These are phyloP conservation scores for Leccinum idahoense DNA, from an alignment of 1,284 basidiomycete species.

Conservation along the genomic window DNA sequence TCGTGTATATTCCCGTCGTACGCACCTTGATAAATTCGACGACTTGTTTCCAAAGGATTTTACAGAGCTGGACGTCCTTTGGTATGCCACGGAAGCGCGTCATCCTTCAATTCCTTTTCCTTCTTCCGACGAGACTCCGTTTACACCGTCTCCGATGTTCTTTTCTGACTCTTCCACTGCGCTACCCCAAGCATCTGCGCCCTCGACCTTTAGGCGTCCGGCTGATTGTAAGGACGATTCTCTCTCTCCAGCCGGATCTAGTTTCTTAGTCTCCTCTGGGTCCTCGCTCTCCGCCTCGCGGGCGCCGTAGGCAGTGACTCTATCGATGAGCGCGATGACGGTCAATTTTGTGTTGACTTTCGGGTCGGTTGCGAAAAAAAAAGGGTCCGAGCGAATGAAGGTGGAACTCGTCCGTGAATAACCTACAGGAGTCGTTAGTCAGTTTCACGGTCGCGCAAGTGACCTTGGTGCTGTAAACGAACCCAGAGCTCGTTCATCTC, in stretches of 20 bases:
- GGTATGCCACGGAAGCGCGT: constrained; percentile 81
- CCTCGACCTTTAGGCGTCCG: constrained; percentile 21
- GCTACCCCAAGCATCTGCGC: constrained; percentile 28
- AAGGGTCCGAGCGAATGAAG: no score
- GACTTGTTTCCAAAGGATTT: constrained; percentile 87
- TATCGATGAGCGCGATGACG: no score
- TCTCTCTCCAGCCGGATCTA: no score
- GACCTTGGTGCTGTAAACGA: no score
- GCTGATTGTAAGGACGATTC: constrained; percentile 35
- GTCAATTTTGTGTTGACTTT: no score
- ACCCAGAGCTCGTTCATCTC: no score
- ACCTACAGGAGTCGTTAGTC: no score
- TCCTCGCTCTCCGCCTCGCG: constrained; percentile 54
- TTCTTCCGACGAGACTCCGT: constrained; percentile 32
- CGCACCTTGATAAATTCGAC: constrained; percentile 46
- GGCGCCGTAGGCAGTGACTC: no score
- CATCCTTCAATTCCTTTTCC: constrained; percentile 41
- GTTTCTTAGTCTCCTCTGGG: constrained; percentile 25
- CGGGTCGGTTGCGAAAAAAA: no score
- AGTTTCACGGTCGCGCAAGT: no score
- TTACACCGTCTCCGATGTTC: constrained; percentile 23
- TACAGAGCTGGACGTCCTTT: constrained; percentile 83
- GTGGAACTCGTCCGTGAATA: no score
- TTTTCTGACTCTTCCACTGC: constrained; percentile 20
- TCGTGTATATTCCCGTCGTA: no score